Percentiles rank a stretch among this genome's conserved stretches.
These are phyloP conservation scores for Hypoxylon rickii DNA, from an alignment of 495 filamentous ascomycete genomes.

Conservation along the genomic window DNA sequence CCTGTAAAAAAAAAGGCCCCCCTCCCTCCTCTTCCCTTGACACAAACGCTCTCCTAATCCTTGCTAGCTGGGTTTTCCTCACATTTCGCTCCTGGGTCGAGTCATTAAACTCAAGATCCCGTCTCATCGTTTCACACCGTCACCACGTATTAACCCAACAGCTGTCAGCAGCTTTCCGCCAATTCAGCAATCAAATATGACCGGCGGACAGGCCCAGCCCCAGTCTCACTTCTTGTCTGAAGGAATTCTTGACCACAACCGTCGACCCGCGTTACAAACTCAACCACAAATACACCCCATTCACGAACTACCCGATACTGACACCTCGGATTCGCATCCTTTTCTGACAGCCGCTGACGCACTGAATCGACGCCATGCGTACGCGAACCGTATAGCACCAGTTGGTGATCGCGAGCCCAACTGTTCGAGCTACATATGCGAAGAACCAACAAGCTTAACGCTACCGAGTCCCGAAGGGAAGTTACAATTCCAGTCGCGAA, in stretches of 20 bases:
- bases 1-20: constrained; percentile 18
- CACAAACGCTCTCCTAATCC: constrained; percentile 33
- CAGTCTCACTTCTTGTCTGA: constrained; percentile 28
- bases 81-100: constrained; percentile 22
- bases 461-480: constrained; percentile 15
- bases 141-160: constrained; percentile 24
- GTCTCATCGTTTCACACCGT: constrained; percentile 30
- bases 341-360: constrained; percentile 30
- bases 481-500: constrained; percentile 37
- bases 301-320: constrained; percentile 11
- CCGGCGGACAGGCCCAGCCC: constrained; percentile 22
- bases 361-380: constrained; percentile 31
- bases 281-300: background rate
- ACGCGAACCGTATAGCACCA: constrained; percentile 20
- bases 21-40: constrained; percentile 12
- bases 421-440: constrained; percentile 18
- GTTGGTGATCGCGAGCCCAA: constrained; percentile 20
- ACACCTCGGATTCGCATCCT: constrained; percentile 15
- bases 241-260: constrained; percentile 23
- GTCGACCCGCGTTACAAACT: constrained; percentile 13
- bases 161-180: constrained; percentile 18
- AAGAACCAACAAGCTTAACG: constrained; percentile 26
- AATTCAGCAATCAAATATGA: constrained; percentile 27
- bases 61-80: constrained; percentile 27
- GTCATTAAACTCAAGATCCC: constrained; percentile 33